Conservation (phyloP, 805 yeast species). For the Ascoidea rubescens region DNA sequence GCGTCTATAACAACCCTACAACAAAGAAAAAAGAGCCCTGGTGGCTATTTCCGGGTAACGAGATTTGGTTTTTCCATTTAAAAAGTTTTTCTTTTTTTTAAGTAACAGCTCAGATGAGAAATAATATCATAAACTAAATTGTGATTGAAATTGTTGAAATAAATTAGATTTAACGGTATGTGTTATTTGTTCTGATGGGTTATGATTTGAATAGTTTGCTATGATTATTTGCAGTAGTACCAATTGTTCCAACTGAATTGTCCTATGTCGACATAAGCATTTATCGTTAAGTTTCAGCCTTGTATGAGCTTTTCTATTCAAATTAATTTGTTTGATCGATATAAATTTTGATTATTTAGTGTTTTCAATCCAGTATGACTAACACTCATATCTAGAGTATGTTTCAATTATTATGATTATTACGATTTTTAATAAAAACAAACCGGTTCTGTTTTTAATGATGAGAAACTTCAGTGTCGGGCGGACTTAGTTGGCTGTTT, state of each 20-base stretch:
- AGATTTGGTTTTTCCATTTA: too few species aligned
- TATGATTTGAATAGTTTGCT: too few species aligned
- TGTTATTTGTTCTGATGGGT: too few species aligned
- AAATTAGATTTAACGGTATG: too few species aligned
- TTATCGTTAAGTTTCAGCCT: slow-evolving; percentile 50
- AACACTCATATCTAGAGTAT: slow-evolving; percentile 19
- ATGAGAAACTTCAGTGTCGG: slow-evolving; percentile 25
- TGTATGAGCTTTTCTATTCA: slow-evolving; percentile 29
- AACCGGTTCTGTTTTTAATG: background rate
- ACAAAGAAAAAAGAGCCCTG: too few species aligned
- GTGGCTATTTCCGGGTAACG: too few species aligned
- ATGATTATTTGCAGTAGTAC: too few species aligned
- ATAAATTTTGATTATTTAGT: slow-evolving; percentile 12
- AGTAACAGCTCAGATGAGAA: too few species aligned
- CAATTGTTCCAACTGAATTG: slow-evolving; percentile 50
- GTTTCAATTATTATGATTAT: slow-evolving; percentile 12
- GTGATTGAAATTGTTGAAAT: too few species aligned
- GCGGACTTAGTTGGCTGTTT: slow-evolving; percentile 30
- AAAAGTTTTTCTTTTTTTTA: too few species aligned
- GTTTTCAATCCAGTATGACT: slow-evolving; percentile 5
- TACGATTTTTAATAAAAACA: background rate
- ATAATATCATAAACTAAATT: too few species aligned
- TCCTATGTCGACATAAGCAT: slow-evolving; percentile 37
- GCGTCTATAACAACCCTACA: too few species aligned
- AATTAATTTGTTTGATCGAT: background rate